Percentiles rank a stretch among this genome's conserved stretches.
Evolutionary conservation across 805 yeast genomes (phyloP).

Genomic region (Lachancea quebecensis): DNA sequence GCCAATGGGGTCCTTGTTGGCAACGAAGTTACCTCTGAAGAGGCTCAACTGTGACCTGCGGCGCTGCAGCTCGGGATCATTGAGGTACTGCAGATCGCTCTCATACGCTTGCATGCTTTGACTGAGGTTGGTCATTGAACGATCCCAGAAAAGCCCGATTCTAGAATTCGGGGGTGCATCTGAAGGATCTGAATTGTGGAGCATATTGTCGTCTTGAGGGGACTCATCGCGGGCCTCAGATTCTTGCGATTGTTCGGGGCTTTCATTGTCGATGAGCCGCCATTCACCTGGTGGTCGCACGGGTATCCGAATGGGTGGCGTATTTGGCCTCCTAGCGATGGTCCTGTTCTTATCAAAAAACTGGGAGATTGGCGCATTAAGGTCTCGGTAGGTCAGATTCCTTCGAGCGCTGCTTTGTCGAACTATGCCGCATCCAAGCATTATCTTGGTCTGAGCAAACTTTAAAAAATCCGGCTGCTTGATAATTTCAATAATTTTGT

Average conservation of each 20-base stretch:
- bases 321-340: slow-evolving; percentile 12
- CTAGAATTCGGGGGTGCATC: background rate
- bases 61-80: slow-evolving; percentile 27
- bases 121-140: slow-evolving; percentile 21
- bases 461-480: slow-evolving; percentile 36
- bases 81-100: slow-evolving; percentile 28
- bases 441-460: slow-evolving; percentile 35
- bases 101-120: slow-evolving; percentile 12
- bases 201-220: no score
- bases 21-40: slow-evolving; percentile 2
- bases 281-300: slow-evolving; percentile 31
- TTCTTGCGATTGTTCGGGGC: background rate
- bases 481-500: slow-evolving; percentile 41
- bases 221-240: no score
- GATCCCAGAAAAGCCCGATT: slow-evolving; percentile 30
- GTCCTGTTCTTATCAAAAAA: slow-evolving; percentile 30
- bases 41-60: slow-evolving; percentile 29
- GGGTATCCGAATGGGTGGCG: slow-evolving; percentile 20
- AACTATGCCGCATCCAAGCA: slow-evolving; percentile 33
- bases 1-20: background rate
- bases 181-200: background rate
- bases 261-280: slow-evolving; percentile 26
- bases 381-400: slow-evolving; percentile 26
- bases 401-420: slow-evolving; percentile 25
- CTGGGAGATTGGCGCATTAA: slow-evolving; percentile 30